Percentiles rank a stretch among this genome's conserved stretches.
phyloP scores from a whole-genome alignment of 2,329 filamentous ascomycete species.

The Fusarium sacchari region DNA sequence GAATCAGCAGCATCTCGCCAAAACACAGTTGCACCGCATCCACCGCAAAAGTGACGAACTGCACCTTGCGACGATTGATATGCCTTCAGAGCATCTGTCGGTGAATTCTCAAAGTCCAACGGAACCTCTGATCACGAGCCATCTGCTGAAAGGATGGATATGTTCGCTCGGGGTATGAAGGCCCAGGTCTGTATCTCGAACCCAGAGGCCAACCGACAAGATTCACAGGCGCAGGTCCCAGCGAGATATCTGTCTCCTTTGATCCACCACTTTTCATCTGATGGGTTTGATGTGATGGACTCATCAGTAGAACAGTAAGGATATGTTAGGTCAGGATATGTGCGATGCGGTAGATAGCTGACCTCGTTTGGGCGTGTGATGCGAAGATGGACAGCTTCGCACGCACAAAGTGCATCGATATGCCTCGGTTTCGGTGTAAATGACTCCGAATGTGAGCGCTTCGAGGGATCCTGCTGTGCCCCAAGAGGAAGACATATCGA shows the following conservation, averaged over 20 bases:
- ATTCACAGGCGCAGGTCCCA: conserved; percentile 69
- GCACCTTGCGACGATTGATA: conserved; percentile 66
- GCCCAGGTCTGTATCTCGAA: conserved; percentile 74
- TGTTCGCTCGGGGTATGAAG: conserved; percentile 70
- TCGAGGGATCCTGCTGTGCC: neutral
- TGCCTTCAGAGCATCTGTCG: conserved; percentile 56
- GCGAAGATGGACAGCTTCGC: conserved; percentile 61
- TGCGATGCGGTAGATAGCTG: conserved; percentile 53
- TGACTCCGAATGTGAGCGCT: neutral
- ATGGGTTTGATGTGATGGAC: conserved; percentile 52
- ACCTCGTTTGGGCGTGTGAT: conserved; percentile 64
- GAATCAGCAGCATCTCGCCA: conserved; percentile 66
- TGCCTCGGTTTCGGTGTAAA: neutral
- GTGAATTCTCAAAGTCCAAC: conserved; percentile 51
- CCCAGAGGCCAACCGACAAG: conserved; percentile 69
- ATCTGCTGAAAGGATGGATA: conserved; percentile 54
- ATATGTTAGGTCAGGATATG: conserved; percentile 61
- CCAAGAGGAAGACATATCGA: conserved; percentile 42
- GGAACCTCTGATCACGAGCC: conserved; percentile 14
- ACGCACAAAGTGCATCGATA: conserved; percentile 44
- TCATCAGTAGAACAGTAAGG: conserved; percentile 55
- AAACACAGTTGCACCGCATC: conserved; percentile 72
- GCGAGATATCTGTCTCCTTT: conserved; percentile 64
- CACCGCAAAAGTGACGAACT: conserved; percentile 68
- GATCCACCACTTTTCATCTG: conserved; percentile 69